These are phyloP conservation scores for Fusarium nodosum DNA, from an alignment of 2,329 filamentous ascomycete species.

Conservation along the genomic window DNA sequence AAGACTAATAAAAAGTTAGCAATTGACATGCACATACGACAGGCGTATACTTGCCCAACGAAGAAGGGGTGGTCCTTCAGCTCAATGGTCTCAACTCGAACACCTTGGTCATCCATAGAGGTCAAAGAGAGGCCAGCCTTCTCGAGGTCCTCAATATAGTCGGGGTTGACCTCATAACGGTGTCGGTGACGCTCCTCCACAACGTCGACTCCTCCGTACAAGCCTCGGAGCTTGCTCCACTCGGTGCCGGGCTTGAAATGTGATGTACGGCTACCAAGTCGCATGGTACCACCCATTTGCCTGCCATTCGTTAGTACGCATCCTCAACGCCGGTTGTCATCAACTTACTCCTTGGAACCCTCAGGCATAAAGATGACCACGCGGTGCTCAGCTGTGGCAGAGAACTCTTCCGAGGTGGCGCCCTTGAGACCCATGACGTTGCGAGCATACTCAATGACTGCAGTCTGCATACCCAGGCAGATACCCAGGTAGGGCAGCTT, in stretches of 20 bases:
- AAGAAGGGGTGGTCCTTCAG: slow-evolving; percentile 40
- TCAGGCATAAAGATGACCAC: slow-evolving; percentile 96
- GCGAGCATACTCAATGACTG: slow-evolving; percentile 89
- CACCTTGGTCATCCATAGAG: slow-evolving; percentile 59
- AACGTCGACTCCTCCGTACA: slow-evolving; percentile 73
- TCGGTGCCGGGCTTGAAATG: slow-evolving; percentile 81
- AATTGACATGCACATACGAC: background rate
- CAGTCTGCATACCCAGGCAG: slow-evolving; percentile 92
- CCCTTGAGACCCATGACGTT: slow-evolving; percentile 75
- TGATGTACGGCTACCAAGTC: slow-evolving; percentile 80
- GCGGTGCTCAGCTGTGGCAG: slow-evolving; percentile 70
- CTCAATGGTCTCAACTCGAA: slow-evolving; percentile 45
- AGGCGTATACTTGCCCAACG: slow-evolving; percentile 25
- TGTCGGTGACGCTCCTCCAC: slow-evolving; percentile 86
- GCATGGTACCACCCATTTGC: slow-evolving; percentile 83
- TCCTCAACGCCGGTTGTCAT: accelerated
- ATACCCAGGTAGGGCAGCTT: slow-evolving; percentile 88
- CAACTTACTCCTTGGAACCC: slow-evolving; percentile 57
- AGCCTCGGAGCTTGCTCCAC: slow-evolving; percentile 80
- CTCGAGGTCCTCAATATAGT: slow-evolving; percentile 77
- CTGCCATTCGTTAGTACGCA: slow-evolving; percentile 19
- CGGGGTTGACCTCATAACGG: slow-evolving; percentile 91
- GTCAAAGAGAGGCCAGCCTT: slow-evolving; percentile 71
- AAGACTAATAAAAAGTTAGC: slow-evolving; percentile 68
- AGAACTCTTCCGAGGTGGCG: slow-evolving; percentile 70